A percentile compares a stretch with the other conserved stretches of the same genome.
These are phyloP conservation scores for Lactarius deliciosus DNA, from an alignment of 768 basidiomycete genomes.

Conservation along the genomic window DNA sequence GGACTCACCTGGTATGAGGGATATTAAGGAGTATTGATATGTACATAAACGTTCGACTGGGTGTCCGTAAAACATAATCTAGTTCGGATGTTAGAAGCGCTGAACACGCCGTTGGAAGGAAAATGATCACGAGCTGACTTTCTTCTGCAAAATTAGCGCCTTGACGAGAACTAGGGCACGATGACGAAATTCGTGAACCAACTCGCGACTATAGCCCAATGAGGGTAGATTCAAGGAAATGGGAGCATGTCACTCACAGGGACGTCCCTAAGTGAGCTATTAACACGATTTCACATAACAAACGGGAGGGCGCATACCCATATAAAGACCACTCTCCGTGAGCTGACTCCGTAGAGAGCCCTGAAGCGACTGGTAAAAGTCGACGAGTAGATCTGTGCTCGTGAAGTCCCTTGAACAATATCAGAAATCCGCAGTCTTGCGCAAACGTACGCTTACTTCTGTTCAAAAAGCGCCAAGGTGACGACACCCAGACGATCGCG, in stretches of 20 bases:
- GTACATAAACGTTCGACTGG: slow-evolving; percentile 96
- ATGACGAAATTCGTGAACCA: slow-evolving; percentile 92
- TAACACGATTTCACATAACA: slow-evolving; percentile 1
- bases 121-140: slow-evolving; percentile 48
- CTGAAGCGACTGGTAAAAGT: slow-evolving; percentile 80
- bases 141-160: slow-evolving; percentile 88
- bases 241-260: slow-evolving; percentile 45
- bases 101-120: background rate
- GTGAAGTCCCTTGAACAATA: slow-evolving; percentile 69
- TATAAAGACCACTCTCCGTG: slow-evolving; percentile 92
- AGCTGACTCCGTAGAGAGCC: slow-evolving; percentile 70
- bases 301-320: slow-evolving; percentile 58
- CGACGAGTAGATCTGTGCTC: slow-evolving; percentile 84
- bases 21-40: slow-evolving; percentile 96
- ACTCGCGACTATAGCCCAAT: slow-evolving; percentile 64
- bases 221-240: background rate
- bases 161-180: slow-evolving; percentile 92
- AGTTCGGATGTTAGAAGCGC: slow-evolving; percentile 22
- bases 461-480: slow-evolving; percentile 86
- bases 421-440: slow-evolving; percentile 3
- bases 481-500: slow-evolving; percentile 94
- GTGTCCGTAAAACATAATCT: slow-evolving; percentile 97
- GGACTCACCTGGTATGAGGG: slow-evolving; percentile 78
- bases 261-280: slow-evolving; percentile 55
- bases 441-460: slow-evolving; percentile 47